Percentiles rank a stretch among this genome's conserved stretches.
phyloP scores from a whole-genome alignment of 2,329 filamentous ascomycete genomes.

The Colletotrichum sp. region DNA sequence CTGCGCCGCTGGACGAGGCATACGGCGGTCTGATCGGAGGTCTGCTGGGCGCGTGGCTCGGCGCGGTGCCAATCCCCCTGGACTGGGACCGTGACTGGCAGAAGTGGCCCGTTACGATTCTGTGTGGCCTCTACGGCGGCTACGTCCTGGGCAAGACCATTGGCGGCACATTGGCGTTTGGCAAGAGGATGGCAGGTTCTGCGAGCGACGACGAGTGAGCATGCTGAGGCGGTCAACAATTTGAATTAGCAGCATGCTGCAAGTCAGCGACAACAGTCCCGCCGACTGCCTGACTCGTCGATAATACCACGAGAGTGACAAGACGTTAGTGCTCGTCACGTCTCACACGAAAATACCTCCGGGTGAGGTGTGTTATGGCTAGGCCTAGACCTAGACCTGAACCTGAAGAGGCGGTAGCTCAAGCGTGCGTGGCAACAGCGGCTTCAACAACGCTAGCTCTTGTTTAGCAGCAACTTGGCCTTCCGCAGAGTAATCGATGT shows the following conservation, averaged over 20 bases:
- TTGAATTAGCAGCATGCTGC: neutral
- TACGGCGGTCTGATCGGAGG: conserved; percentile 84
- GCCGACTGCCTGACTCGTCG: neutral
- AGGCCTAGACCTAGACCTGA: neutral
- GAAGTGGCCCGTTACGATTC: conserved; percentile 92
- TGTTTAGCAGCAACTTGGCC: neutral
- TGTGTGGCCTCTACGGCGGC: conserved; percentile 82
- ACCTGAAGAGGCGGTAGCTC: neutral
- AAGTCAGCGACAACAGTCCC: neutral
- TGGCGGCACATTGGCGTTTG: conserved; percentile 57
- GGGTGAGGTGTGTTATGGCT: neutral
- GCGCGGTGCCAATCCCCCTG: conserved; percentile 91
- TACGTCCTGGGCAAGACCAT: conserved; percentile 73
- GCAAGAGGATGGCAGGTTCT: conserved; percentile 41
- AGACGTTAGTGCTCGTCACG: neutral
- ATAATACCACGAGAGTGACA: neutral
- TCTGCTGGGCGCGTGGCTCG: conserved; percentile 85
- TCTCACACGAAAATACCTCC: neutral
- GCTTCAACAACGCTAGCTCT: neutral
- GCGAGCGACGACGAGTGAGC: neutral
- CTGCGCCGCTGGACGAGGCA: conserved; percentile 79
- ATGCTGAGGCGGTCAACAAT: neutral
- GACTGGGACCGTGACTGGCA: conserved; percentile 99
- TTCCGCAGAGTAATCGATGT: neutral
- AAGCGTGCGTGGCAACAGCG: neutral